Evolutionary conservation across 2,329 filamentous ascomycete species (phyloP).

Genomic region (Colletotrichum ledebouriae): DNA sequence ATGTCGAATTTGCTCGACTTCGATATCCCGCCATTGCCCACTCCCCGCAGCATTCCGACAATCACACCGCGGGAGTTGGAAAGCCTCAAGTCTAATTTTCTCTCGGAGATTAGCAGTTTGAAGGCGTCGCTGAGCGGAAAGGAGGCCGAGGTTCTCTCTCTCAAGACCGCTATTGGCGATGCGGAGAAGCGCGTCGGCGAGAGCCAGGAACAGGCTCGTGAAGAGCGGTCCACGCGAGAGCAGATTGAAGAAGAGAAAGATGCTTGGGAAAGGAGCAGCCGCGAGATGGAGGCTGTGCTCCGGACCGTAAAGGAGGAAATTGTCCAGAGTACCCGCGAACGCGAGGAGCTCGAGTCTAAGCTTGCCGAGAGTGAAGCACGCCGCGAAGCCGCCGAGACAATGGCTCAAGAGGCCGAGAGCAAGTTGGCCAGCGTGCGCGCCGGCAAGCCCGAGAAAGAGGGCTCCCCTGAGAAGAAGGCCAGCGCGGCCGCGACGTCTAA

Average conservation of each 20-base stretch:
- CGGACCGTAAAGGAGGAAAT: conserved; percentile 87
- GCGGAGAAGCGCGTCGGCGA: conserved; percentile 93
- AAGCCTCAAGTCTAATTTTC: conserved; percentile 88
- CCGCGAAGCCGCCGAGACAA: conserved; percentile 79
- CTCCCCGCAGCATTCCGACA: conserved; percentile 89
- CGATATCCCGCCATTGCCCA: conserved; percentile 93
- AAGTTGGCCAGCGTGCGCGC: conserved; percentile 81
- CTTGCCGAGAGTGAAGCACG: conserved; percentile 83
- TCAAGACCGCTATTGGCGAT: conserved; percentile 89
- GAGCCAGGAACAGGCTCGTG: conserved; percentile 84
- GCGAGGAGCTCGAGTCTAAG: conserved; percentile 81
- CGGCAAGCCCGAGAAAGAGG: conserved; percentile 61
- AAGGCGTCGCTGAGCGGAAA: conserved; percentile 92
- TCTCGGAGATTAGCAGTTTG: conserved; percentile 94
- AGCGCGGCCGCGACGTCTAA: conserved; percentile 52
- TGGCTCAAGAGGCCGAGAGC: conserved; percentile 81
- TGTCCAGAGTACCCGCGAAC: conserved; percentile 81
- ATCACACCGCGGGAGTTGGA: conserved; percentile 94
- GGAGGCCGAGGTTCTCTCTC: conserved; percentile 88
- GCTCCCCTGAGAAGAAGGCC: conserved; percentile 54
- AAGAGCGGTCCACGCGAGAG: conserved; percentile 79
- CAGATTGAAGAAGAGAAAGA: conserved; percentile 80
- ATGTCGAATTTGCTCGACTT: conserved; percentile 86
- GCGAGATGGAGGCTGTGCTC: conserved; percentile 87
- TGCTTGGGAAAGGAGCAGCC: conserved; percentile 85